Base-by-base conservation (phyloP, 345 rosid species). In the Toxicodendron radicans region DNA sequence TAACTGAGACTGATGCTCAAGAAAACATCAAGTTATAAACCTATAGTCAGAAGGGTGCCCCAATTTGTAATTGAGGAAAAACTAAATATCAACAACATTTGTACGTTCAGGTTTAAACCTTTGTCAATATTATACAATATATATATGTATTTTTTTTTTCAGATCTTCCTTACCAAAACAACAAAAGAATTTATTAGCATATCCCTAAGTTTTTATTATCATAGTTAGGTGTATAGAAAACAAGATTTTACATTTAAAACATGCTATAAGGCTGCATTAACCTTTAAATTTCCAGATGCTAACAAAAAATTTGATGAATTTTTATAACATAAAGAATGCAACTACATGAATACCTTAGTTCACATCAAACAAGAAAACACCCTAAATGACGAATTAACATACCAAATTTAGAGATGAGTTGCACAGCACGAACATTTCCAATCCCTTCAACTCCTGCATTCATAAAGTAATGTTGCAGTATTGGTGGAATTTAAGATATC, bases 381-480 rank as follows among this genome's bases (percentile, higher is more conserved):
- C 18, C 27, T 41, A 66, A 21, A 68, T 48, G 49, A 75, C 30
- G 64, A 68, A 70, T 35, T 53, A 46, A 73, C 87, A 71, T 87
- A 92, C 98, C 98, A 80, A 91, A 95, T 84, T 81, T 87, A 74
- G 81, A 75, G 71, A 95, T 87, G 73, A 95, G 80, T 73, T 91
- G 84, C 82, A 90, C 80, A 20, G 97, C 98, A 83, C 82, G 83
- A 66, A 91, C 94, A 62, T 78, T 78, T 66, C 99, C 99, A 51
- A 95, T 90, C 67, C 98, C 98, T 49, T 85, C 88, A 72, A 92
- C 94, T 79, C 97, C 99, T 91, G 90, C 85, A 87, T 8, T 65
- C 23, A 70, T 54, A 75, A 33, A 66, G 59, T 59, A 74, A 49
- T 52, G 58, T 62, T 59, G 35, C 38, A 71, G 79, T 79, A 48